Conservation (phyloP, 441 rosid species). For the Gossypium armourianum region DNA sequence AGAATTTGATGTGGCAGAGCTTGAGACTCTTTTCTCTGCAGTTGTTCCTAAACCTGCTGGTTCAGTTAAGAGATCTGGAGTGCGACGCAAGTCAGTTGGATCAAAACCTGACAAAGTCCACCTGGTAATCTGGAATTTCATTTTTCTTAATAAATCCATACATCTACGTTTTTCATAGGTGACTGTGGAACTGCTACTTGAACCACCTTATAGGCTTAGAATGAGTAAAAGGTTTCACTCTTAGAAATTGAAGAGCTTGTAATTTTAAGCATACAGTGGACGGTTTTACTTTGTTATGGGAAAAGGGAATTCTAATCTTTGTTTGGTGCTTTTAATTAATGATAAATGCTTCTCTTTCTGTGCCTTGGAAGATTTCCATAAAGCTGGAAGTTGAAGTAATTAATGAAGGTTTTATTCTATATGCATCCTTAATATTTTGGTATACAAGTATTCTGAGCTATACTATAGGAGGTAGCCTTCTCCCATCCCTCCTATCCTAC, state of each 20-base stretch:
- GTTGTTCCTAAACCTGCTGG: slow-evolving; percentile 59
- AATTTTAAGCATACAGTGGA: neutral
- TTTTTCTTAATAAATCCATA: neutral
- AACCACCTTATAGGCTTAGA: neutral
- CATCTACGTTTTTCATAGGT: neutral
- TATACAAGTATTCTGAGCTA: neutral
- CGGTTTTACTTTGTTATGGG: neutral
- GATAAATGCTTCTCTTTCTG: neutral
- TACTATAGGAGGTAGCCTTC: neutral
- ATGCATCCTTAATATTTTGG: neutral
- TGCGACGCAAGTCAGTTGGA: slow-evolving; percentile 58
- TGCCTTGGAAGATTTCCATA: neutral
- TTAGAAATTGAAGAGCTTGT: neutral
- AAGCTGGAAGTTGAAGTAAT: neutral
- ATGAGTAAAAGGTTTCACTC: neutral
- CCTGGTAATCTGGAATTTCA: slow-evolving; percentile 42
- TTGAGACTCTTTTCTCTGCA: slow-evolving; percentile 82
- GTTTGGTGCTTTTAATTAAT: neutral
- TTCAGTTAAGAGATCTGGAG: slow-evolving; percentile 44
- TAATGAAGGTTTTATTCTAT: neutral
- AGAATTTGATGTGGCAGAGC: slow-evolving; percentile 87
- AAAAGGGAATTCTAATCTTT: neutral
- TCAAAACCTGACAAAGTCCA: slow-evolving; percentile 74
- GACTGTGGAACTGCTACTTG: slow-evolving; percentile 11
- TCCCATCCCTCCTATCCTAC: neutral